These are phyloP conservation scores for Aspergillus carbonarius DNA, from an alignment of 2,329 filamentous ascomycete species.

Conservation along the genomic window DNA sequence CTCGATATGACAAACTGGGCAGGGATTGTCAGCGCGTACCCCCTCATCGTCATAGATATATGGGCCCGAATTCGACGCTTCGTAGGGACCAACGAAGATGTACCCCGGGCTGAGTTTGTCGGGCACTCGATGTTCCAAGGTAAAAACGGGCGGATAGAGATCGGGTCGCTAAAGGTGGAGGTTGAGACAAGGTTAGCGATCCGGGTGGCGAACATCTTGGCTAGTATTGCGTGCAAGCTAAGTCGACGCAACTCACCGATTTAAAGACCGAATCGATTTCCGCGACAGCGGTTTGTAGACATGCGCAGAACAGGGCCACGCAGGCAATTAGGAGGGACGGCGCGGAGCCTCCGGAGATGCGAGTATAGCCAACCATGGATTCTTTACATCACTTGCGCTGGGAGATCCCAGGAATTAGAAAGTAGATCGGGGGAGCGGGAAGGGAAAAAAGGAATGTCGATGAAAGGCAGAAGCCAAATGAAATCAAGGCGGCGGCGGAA, in stretches of 20 bases:
- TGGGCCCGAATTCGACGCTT: constrained; percentile 49
- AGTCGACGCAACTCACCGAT: constrained; percentile 30
- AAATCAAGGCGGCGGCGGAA: not conserved
- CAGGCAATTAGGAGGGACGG: constrained; percentile 3
- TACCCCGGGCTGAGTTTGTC: constrained; percentile 47
- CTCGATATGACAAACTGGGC: not conserved
- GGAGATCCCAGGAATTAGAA: not conserved
- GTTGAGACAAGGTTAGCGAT: constrained; percentile 1
- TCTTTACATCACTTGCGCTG: constrained; percentile 23
- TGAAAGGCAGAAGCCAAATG: not conserved
- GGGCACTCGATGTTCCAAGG: constrained; percentile 28
- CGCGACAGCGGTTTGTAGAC: constrained; percentile 18
- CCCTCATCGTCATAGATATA: constrained; percentile 55
- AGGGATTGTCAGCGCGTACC: constrained; percentile 25
- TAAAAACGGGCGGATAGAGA: constrained; percentile 37
- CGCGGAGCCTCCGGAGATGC: constrained; percentile 14
- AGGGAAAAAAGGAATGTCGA: not conserved
- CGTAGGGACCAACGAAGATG: constrained; percentile 53
- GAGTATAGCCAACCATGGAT: constrained; percentile 26
- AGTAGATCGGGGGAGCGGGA: not conserved
- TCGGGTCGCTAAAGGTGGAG: constrained; percentile 37
- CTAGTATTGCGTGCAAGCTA: constrained; percentile 5
- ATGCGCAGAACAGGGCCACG: not conserved
- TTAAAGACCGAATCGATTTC: constrained; percentile 38
- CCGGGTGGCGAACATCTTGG: constrained; percentile 6